phyloP scores from a whole-genome alignment of 768 basidiomycete genomes.

The Psilocybe tampanensis region DNA sequence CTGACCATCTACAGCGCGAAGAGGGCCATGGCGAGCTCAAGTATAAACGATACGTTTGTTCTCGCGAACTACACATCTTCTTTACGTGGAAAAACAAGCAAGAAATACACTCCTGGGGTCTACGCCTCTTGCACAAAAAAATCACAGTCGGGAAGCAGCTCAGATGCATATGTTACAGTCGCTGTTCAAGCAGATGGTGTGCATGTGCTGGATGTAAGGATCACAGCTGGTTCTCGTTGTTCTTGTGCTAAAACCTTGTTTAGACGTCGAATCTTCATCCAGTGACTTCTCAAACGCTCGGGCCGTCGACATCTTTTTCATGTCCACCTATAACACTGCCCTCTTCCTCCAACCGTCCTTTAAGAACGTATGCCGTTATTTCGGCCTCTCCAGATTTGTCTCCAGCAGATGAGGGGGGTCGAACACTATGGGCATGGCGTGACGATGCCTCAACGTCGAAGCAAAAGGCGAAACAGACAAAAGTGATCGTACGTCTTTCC shows the following conservation, averaged over 20 bases:
- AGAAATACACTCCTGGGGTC: conserved; percentile 25
- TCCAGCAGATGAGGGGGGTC: conserved; percentile 38
- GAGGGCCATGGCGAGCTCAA: conserved; percentile 22
- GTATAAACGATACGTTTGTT: conserved; percentile 39
- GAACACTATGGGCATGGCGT: conserved; percentile 65
- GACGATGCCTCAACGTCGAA: conserved; percentile 41
- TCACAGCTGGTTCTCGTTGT: conserved; percentile 22
- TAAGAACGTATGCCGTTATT: conserved; percentile 60
- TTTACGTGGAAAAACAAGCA: conserved; percentile 23
- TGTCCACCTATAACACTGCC: conserved; percentile 54
- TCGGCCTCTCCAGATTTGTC: conserved; percentile 47
- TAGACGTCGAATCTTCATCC: conserved; percentile 69
- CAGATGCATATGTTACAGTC: conserved; percentile 64
- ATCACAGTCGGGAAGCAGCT: conserved; percentile 27
- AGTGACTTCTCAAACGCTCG: conserved; percentile 67
- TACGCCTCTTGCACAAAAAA: conserved; percentile 20
- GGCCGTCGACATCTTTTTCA: conserved; percentile 63
- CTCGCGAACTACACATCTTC: conserved; percentile 37
- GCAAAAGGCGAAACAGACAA: conserved; percentile 20
- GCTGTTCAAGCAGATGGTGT: conserved; percentile 75
- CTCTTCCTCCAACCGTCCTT: conserved; percentile 36
- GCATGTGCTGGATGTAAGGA: conserved; percentile 68
- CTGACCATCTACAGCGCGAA: background rate
- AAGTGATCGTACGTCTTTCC: conserved; percentile 42
- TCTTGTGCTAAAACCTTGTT: background rate